Conservation (phyloP, 495 filamentous ascomycete species). For the Podospora pseudoanserina region DNA sequence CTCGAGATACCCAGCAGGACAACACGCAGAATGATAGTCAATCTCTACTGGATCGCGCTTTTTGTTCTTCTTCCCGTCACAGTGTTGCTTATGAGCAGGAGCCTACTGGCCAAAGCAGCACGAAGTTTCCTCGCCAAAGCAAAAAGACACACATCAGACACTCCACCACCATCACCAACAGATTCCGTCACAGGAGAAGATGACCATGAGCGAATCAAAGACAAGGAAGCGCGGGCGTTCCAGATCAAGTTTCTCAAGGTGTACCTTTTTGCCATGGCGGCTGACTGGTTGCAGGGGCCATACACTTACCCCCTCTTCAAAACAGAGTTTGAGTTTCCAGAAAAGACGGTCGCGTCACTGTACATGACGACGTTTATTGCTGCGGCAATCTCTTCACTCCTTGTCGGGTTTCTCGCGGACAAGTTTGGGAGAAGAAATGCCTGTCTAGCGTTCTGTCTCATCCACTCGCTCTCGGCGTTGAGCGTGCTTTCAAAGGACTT, state of each 20-base stretch:
- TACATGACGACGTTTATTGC: constrained; percentile 2
- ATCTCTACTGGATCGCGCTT: not conserved
- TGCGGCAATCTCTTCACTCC: not conserved
- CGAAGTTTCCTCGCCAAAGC: not conserved
- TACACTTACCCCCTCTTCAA: constrained; percentile 1
- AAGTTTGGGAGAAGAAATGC: not conserved
- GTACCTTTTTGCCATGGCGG: not conserved
- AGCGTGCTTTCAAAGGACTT: not conserved
- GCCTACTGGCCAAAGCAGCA: not conserved
- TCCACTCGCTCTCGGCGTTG: not conserved
- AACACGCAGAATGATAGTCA: not conserved
- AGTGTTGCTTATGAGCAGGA: not conserved
- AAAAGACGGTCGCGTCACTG: not conserved
- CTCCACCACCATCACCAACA: not conserved
- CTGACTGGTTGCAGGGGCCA: constrained; percentile 3
- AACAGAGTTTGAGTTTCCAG: not conserved
- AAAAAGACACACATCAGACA: not conserved
- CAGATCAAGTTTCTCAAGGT: constrained; percentile 7
- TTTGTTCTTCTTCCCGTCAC: not conserved
- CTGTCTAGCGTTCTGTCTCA: not conserved
- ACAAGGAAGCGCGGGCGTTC: constrained; percentile 1
- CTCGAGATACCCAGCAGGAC: not conserved
- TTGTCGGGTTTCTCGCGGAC: not conserved
- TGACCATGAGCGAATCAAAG: not conserved
- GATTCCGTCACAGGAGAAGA: not conserved